Evolutionary conservation across 306 rosid genomes (phyloP).

Genomic region (Acmispon strigosus): DNA sequence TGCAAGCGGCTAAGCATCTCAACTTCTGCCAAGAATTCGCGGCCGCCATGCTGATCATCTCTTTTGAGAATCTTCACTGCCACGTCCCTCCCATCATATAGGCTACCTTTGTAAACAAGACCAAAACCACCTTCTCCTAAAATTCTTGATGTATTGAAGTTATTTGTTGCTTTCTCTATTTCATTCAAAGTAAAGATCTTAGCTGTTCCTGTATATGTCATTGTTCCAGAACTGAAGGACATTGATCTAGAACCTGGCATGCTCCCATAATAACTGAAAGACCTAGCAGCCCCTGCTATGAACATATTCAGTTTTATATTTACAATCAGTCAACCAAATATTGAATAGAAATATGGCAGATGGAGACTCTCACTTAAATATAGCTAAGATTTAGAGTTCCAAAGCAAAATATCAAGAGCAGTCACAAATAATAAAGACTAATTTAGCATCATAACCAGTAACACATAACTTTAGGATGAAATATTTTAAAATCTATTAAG

Average conservation of each 20-base stretch:
- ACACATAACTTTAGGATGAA: no score
- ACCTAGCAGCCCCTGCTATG: constrained; percentile 35
- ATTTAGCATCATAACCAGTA: no score
- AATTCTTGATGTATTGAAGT: constrained; percentile 64
- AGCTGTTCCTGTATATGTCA: constrained; percentile 59
- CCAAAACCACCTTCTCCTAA: constrained; percentile 96
- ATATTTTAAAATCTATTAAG: no score
- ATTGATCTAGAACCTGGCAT: constrained; percentile 43
- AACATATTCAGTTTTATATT: constrained; percentile 6
- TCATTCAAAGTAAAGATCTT: constrained; percentile 62
- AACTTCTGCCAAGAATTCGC: constrained; percentile 80
- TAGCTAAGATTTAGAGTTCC: no score
- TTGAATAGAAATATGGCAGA: background rate
- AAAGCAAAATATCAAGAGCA: no score
- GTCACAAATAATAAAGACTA: no score
- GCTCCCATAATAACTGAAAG: constrained; percentile 31
- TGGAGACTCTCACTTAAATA: background rate
- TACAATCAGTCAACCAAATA: background rate
- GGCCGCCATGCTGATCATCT: constrained; percentile 62
- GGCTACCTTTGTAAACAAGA: constrained; percentile 59
- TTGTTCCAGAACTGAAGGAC: constrained; percentile 38
- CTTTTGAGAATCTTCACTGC: constrained; percentile 87
- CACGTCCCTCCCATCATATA: constrained; percentile 65
- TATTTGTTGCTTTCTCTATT: constrained; percentile 64
- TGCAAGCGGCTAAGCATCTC: constrained; percentile 89